Base-by-base conservation (phyloP, 345 rosid genomes). In the Gossypium thurberi region DNA sequence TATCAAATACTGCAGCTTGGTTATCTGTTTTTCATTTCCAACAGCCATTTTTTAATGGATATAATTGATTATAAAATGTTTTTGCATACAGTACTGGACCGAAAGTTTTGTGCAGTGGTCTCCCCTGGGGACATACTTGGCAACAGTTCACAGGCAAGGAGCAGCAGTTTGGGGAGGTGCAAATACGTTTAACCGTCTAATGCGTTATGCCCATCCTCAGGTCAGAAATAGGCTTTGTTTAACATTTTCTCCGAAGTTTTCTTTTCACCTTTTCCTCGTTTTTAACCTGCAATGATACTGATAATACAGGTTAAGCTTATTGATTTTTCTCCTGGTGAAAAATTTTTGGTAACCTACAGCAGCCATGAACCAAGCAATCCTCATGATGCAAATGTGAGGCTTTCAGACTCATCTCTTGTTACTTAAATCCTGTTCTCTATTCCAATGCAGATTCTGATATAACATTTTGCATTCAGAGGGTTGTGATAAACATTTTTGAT, bases 151-250 rank as follows among this genome's bases (percentile, higher is more conserved):
- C 83, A 84, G 90, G 84, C 97, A 88, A 76, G 99, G 99, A 55
- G 94, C 93, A 75, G 98, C 96, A 70, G 92, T 95, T 75, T 92
- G 99, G 98, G 99, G 99, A 46, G 99, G 99, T 67, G 97, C 91
- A 76, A 77, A 74, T 65, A 76, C 96, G 58, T 95, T 95, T 75
- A 87, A 94, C 56, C 87, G 93, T 63, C 81, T 95, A 26, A 91
- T 91, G 96, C 97, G 98, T 21, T 95, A 83, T 84, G 92, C 92
- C 78, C 98, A 95, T 84, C 87, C 85, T 43, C 92, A 87, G 99
- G 99, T 95, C 17, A 44, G 4, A 28, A 67, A 23, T 21, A 20
- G 15, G 3, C n/a, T 47, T 18, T 28, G 0, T 17, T 53, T 20
- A 8, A 48, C 28, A 10, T 65, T 47, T 33, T 68, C 11, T 60